phyloP scores from a whole-genome alignment of 306 rosid species.

The Lathyrus oleraceus region DNA sequence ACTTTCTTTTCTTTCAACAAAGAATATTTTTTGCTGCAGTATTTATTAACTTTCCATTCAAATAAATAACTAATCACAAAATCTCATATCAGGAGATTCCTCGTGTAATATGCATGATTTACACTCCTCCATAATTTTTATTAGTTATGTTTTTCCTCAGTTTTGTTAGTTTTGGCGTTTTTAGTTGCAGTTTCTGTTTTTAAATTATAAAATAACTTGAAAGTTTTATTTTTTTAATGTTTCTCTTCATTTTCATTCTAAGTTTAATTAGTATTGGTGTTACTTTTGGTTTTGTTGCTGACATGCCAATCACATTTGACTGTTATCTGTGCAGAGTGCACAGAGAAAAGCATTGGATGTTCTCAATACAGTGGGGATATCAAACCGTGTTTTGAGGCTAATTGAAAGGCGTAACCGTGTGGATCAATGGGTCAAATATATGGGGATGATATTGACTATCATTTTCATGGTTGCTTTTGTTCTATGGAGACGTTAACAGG shows the following conservation, averaged over 20 bases:
- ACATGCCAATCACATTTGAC: neutral
- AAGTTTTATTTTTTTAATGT: neutral
- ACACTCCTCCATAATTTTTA: neutral
- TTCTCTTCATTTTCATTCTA: neutral
- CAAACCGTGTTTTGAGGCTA: conserved; percentile 79
- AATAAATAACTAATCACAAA: neutral
- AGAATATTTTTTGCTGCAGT: neutral
- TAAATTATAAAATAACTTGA: neutral
- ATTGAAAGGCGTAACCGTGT: conserved; percentile 76
- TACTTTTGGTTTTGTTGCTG: neutral
- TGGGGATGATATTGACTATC: conserved; percentile 72
- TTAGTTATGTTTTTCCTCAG: neutral
- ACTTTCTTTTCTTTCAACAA: neutral
- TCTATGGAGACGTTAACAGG: conserved; percentile 43
- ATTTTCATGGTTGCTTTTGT: conserved; percentile 56
- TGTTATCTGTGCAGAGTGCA: conserved; percentile 57
- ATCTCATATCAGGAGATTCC: neutral
- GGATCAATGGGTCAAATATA: conserved; percentile 77
- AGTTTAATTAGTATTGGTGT: neutral
- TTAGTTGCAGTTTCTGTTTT: neutral
- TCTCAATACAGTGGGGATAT: conserved; percentile 82
- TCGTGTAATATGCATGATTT: neutral
- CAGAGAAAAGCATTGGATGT: conserved; percentile 85
- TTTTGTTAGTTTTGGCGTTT: neutral
- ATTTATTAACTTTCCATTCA: conserved; percentile 16